A percentile compares a stretch with the other conserved stretches of the same genome.
These are phyloP conservation scores for Peronosclerospora sorghi DNA, from an alignment of 352 stramenopile species.

Conservation along the genomic window DNA sequence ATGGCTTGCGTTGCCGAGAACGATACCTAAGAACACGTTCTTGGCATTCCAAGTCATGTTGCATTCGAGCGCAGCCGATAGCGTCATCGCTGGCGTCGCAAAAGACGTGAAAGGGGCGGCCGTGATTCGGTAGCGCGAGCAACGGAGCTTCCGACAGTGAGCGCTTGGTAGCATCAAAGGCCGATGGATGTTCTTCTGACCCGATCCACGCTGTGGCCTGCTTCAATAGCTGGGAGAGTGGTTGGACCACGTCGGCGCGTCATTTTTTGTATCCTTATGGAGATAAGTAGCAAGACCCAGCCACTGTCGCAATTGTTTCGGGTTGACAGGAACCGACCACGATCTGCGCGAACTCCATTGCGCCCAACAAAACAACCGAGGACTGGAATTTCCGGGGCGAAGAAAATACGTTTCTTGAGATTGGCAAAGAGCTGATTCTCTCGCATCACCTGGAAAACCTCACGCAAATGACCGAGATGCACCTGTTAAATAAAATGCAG, in stretches of 20 bases:
- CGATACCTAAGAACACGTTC: no score
- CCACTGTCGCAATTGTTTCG: not conserved
- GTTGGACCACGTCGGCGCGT: not conserved
- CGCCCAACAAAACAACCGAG: no score
- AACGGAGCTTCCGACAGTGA: no score
- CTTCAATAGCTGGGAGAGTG: not conserved
- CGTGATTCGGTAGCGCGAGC: no score
- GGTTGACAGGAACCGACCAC: constrained; percentile 6
- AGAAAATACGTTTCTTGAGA: not conserved
- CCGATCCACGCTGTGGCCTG: not conserved
- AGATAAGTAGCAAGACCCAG: not conserved
- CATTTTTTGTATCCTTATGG: constrained; percentile 1
- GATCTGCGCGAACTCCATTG: no score
- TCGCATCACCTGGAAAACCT: constrained; percentile 9
- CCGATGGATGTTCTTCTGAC: not conserved
- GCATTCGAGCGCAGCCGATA: no score
- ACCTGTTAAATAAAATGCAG: not conserved
- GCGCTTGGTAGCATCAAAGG: no score
- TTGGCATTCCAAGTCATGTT: no score
- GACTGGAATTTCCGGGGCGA: not conserved
- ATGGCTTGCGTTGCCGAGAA: not conserved
- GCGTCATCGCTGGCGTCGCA: no score
- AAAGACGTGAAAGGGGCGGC: no score
- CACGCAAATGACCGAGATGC: constrained; percentile 9
- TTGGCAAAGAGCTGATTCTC: not conserved